phyloP scores from a whole-genome alignment of 192 early-diverging fungal genomes.

The Dimargaris cristalligena region DNA sequence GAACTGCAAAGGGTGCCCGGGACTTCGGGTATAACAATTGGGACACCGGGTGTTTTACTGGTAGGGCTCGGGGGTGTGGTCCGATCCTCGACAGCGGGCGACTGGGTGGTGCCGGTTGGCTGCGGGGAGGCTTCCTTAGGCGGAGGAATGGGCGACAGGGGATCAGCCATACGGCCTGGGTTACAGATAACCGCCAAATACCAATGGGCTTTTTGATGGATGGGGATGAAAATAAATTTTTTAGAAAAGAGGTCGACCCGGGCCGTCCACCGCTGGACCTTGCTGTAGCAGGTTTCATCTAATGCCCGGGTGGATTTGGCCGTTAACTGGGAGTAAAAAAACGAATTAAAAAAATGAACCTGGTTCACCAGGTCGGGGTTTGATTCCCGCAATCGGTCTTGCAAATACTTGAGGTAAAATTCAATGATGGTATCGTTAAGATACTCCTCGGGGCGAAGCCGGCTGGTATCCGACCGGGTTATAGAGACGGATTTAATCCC shows the following conservation, averaged over 20 bases:
- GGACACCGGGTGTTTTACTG: background rate
- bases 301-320: conserved; percentile 20
- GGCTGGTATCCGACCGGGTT: conserved; percentile 37
- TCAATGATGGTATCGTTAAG: conserved; percentile 85
- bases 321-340: conserved; percentile 66
- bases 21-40: background rate
- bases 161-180: conserved; percentile 29
- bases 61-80: background rate
- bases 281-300: conserved; percentile 30
- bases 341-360: conserved; percentile 69
- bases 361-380: conserved; percentile 29
- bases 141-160: background rate
- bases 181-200: conserved; percentile 70
- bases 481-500: conserved; percentile 41
- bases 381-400: conserved; percentile 16
- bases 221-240: conserved; percentile 64
- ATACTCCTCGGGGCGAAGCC: conserved; percentile 55
- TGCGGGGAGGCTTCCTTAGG: background rate
- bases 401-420: conserved; percentile 51
- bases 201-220: conserved; percentile 87
- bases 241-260: conserved; percentile 59
- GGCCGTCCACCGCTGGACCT: conserved; percentile 63
- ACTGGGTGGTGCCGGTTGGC: background rate
- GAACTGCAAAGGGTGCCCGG: background rate
- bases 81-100: background rate